phyloP scores from a whole-genome alignment of 768 basidiomycete genomes.

The Mycena amicta region DNA sequence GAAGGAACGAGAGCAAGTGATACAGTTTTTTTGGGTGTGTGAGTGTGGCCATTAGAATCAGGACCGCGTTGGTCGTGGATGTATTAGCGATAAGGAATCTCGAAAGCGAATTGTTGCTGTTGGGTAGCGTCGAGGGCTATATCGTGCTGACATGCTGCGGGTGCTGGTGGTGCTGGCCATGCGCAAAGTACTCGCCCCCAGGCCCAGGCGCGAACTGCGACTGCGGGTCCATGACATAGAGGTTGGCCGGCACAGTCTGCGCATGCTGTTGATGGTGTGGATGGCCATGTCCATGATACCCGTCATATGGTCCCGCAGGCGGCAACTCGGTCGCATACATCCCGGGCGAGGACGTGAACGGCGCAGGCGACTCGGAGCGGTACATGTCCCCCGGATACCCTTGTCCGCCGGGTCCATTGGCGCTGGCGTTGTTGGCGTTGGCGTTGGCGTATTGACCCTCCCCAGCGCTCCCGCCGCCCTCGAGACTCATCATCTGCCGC shows the following conservation, averaged over 20 bases:
- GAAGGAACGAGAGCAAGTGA: not conserved
- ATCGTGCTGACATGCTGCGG: conserved; percentile 27
- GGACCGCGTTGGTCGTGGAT: conserved; percentile 9
- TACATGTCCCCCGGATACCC: conserved; percentile 29
- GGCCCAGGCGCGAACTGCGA: conserved; percentile 1
- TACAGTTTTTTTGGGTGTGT: not conserved
- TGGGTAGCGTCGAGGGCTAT: not conserved
- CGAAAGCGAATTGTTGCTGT: not conserved
- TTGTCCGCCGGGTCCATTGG: conserved; percentile 30
- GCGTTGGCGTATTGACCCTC: conserved; percentile 16
- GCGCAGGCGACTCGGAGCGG: conserved; percentile 39
- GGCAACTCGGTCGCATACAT: conserved; percentile 21
- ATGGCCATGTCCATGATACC: conserved; percentile 8
- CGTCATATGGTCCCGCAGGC: conserved; percentile 1
- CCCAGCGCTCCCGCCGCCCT: conserved; percentile 28
- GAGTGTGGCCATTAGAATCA: not conserved
- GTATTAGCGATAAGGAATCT: not conserved
- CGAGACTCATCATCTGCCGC: conserved; percentile 44
- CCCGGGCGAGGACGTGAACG: conserved; percentile 20
- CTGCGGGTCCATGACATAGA: conserved; percentile 12
- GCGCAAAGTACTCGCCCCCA: conserved; percentile 12
- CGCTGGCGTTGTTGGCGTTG: no score
- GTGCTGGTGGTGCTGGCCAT: conserved; percentile 6
- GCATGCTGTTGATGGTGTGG: conserved; percentile 19
- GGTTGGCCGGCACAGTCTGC: conserved; percentile 18